These are phyloP conservation scores for Amanita rubescens DNA, from an alignment of 768 basidiomycete species.

Conservation along the genomic window DNA sequence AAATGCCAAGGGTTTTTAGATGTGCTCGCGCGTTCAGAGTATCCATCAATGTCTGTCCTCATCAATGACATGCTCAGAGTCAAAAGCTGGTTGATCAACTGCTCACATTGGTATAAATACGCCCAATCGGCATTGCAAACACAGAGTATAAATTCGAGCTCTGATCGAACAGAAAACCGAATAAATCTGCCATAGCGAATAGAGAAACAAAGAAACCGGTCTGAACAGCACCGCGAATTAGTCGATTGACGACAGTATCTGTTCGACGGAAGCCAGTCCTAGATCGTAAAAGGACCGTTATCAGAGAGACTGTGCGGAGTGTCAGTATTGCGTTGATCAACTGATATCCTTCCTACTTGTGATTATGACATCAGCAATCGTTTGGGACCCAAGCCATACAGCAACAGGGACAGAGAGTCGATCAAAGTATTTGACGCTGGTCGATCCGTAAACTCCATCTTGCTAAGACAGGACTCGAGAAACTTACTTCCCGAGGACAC, in stretches of 20 bases:
- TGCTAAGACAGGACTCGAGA: neutral
- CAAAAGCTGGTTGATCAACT: neutral
- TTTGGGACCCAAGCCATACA: constrained; percentile 41
- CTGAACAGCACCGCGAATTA: constrained; percentile 48
- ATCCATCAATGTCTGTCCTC: constrained; percentile 20
- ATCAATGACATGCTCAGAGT: neutral
- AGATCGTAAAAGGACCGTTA: constrained; percentile 28
- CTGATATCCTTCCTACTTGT: constrained; percentile 25
- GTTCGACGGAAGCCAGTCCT: constrained; percentile 46
- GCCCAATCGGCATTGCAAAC: constrained; percentile 28
- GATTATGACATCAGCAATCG: constrained; percentile 35
- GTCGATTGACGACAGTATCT: constrained; percentile 44
- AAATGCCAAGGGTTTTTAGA: constrained; percentile 7
- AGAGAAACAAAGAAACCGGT: constrained; percentile 46
- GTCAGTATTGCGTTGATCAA: neutral
- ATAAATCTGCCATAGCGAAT: constrained; percentile 44
- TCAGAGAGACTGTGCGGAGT: constrained; percentile 18
- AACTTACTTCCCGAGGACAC: constrained; percentile 33
- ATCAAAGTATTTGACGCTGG: constrained; percentile 34
- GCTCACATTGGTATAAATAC: constrained; percentile 39
- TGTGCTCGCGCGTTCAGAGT: constrained; percentile 18
- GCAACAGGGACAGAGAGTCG: constrained; percentile 35
- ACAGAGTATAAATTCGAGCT: constrained; percentile 25
- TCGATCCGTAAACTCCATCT: neutral
- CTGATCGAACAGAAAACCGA: constrained; percentile 20